Evolutionary conservation across 805 yeast genomes (phyloP), one percentile per base, ranked within the genome.

Genomic region (Starmerella roubikii): DNA sequence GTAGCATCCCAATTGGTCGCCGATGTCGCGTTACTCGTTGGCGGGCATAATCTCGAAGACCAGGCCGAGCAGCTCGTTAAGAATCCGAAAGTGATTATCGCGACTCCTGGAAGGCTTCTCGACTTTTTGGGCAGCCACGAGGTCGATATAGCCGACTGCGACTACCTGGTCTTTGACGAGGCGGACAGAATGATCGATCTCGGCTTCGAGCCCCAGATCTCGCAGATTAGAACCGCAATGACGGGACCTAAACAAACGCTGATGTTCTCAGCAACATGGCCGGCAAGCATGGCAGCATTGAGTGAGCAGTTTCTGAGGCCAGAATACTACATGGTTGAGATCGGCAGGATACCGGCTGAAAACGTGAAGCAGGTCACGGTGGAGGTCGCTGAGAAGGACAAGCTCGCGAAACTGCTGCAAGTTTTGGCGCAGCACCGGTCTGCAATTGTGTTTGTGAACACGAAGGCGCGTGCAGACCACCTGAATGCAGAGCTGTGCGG

Each of bases 231-330:
- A n/a, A n/a, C n/a, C n/a, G n/a, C n/a, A n/a, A 56, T 80, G 37
- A 61, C 82, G 8, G 31, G 31, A 16, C 22, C 24, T 9, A 78
- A 83, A 0, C 15, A 29, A 2, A 57, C 56, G 0, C 68, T 84
- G 72, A 80, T 88, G 94, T 88, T 83, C 58, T 82, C 96, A 0
- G 97, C 97, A 0, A 91, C 98, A 0, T 76, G 88, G 74, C 80
- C 94, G 0, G 68, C 75, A 0, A 67, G 73, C 1, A 76, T 85
- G 30, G 84, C 80, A 53, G 67, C 65, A 37, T 58, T 88, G 35
- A 73, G 91, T 0, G 57, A 63, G n/a, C 66, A 67, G 16, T 82
- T 80, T 53, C 61, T 86, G 34, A 59, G 68, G 4, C 86, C 94
- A 0, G 78, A 71, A 0, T 68, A 66, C 26, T 72, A 80, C 3